A percentile compares a stretch with the other conserved stretches of the same genome.
These are phyloP conservation scores for Populus euphratica DNA, from an alignment of 345 rosid genomes.

Conservation along the genomic window DNA sequence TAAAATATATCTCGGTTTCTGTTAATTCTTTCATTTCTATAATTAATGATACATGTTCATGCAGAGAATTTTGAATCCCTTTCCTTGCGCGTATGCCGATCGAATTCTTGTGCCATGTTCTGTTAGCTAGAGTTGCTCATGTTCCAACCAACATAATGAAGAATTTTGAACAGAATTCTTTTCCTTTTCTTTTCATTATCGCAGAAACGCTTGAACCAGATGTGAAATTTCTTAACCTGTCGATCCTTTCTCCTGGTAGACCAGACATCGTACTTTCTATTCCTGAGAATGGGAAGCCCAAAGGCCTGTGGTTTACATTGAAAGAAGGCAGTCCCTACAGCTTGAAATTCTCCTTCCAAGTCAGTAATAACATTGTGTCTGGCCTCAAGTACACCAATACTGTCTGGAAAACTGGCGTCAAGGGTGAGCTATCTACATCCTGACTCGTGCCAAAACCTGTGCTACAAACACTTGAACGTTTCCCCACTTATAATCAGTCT, in stretches of 20 bases:
- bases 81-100: neutral
- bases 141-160: too few species aligned
- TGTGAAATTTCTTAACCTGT: conserved; percentile 58
- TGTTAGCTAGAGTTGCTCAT: neutral
- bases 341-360: conserved; percentile 61
- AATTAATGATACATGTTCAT: neutral
- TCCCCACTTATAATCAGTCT: neutral
- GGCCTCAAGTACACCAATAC: conserved; percentile 74
- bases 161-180: too few species aligned
- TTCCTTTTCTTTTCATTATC: neutral
- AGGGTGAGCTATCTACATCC: conserved; percentile 37
- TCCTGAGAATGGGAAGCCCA: conserved; percentile 54
- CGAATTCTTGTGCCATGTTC: neutral
- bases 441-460: neutral
- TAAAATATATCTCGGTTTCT: neutral
- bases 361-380: conserved; percentile 82
- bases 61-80: neutral
- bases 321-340: conserved; percentile 70
- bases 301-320: conserved; percentile 67
- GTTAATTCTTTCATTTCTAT: neutral
- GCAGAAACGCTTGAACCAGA: conserved; percentile 82
- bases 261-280: conserved; percentile 56
- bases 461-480: neutral
- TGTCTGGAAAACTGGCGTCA: conserved; percentile 78
- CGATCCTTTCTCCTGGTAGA: conserved; percentile 59